Percentiles rank a stretch among this genome's conserved stretches.
These are phyloP conservation scores for Primulina tabacum DNA, from an alignment of 257 asterid species.

Conservation along the genomic window DNA sequence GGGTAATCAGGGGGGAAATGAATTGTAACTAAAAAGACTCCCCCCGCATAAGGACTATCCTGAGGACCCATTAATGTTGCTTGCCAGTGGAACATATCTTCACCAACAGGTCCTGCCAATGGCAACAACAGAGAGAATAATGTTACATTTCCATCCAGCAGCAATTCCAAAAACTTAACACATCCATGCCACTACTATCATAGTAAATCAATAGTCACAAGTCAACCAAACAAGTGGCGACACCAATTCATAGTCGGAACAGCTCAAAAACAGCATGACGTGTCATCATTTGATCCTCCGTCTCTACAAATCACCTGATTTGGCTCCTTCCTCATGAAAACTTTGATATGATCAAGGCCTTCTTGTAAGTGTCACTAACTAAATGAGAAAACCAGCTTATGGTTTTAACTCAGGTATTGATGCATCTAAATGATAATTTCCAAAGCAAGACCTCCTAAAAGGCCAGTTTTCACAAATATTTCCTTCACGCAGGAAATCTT, in stretches of 20 bases:
- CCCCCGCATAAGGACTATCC: conserved; percentile 24
- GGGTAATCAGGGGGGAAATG: conserved; percentile 26
- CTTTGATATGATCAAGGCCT: background rate
- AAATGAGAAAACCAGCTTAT: background rate
- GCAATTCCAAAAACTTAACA: background rate
- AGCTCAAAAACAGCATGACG: background rate
- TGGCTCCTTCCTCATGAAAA: background rate
- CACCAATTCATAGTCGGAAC: background rate
- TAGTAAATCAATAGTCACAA: background rate
- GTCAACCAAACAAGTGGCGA: background rate
- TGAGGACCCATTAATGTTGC: conserved; percentile 24
- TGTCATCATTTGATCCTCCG: background rate
- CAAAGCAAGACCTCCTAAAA: background rate
- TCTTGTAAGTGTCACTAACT: background rate
- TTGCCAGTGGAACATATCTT: conserved; percentile 27
- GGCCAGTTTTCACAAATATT: background rate
- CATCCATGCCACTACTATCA: background rate
- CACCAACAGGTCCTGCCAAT: conserved; percentile 22
- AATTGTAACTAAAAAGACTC: conserved; percentile 21
- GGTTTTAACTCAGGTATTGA: background rate
- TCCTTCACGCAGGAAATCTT: background rate
- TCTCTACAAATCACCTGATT: background rate
- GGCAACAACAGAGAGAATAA: background rate
- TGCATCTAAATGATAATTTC: background rate
- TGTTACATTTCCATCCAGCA: background rate